Conservation (phyloP, 768 basidiomycete genomes). For the Leccinum variicolor region DNA sequence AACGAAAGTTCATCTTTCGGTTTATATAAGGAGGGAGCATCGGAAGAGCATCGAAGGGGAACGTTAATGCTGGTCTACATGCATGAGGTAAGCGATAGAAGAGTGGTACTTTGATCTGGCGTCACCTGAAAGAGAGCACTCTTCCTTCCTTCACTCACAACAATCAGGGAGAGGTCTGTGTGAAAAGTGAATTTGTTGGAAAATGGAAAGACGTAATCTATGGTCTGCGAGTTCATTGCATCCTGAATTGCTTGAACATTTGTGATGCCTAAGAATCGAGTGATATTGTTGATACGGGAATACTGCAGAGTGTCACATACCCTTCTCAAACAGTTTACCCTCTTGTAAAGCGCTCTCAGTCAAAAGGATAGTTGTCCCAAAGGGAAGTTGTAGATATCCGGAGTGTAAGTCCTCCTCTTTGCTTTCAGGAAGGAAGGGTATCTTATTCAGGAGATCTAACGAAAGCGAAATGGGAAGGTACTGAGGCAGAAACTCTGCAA, state of each 20-base stretch:
- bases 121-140: constrained; percentile 71
- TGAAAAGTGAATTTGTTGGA: constrained; percentile 63
- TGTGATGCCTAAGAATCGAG: constrained; percentile 43
- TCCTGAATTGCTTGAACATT: constrained; percentile 66
- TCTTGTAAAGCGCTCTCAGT: constrained; percentile 68
- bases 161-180: constrained; percentile 67
- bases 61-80: constrained; percentile 56
- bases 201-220: constrained; percentile 77
- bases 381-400: constrained; percentile 70
- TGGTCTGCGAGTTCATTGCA: constrained; percentile 58
- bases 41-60: constrained; percentile 39
- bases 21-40: constrained; percentile 47
- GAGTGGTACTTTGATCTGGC: background rate
- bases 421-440: constrained; percentile 58
- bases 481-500: constrained; percentile 59
- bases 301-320: constrained; percentile 18
- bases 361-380: constrained; percentile 55
- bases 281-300: background rate
- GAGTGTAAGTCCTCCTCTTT: constrained; percentile 72
- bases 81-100: background rate
- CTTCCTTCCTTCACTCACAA: constrained; percentile 60
- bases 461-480: constrained; percentile 57
- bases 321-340: constrained; percentile 57
- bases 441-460: constrained; percentile 56
- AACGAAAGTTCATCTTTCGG: constrained; percentile 37